A percentile compares a stretch with the other conserved stretches of the same genome.
These are phyloP conservation scores for Trametes hirsuta DNA, from an alignment of 1,284 basidiomycete species.

Conservation along the genomic window DNA sequence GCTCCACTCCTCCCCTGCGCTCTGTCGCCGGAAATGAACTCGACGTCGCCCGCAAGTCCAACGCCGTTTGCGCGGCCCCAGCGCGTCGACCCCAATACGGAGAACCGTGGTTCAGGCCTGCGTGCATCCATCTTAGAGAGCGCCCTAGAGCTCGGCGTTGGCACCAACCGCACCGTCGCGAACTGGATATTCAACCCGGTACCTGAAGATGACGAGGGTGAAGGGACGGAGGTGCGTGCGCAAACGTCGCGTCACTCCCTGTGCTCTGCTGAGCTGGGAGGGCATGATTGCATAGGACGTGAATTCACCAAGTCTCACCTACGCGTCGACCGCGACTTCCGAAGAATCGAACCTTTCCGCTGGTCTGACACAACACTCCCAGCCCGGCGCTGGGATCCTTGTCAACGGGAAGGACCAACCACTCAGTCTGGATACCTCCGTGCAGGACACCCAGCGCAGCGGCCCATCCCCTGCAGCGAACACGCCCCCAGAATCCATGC, in stretches of 20 bases:
- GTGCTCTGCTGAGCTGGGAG: too few relatives aligned
- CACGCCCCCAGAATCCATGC: slow-evolving; percentile 12
- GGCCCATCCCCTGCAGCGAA: slow-evolving; percentile 11
- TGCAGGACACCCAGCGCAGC: slow-evolving; percentile 16
- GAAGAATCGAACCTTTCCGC: slow-evolving; percentile 37
- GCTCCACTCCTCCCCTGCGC: slow-evolving; percentile 1
- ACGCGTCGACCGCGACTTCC: slow-evolving; percentile 40
- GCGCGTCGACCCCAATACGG: slow-evolving; percentile 20
- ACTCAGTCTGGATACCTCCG: slow-evolving; percentile 17
- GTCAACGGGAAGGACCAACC: slow-evolving; percentile 14
- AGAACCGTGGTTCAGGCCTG: slow-evolving; percentile 55
- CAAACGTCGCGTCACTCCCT: not conserved
- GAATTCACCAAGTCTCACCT: slow-evolving; percentile 39
- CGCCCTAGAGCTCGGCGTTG: slow-evolving; percentile 65
- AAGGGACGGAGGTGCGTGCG: slow-evolving; percentile 30
- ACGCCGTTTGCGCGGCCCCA: slow-evolving; percentile 18
- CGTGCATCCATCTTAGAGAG: slow-evolving; percentile 73
- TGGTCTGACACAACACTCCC: slow-evolving; percentile 22
- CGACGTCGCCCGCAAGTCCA: slow-evolving; percentile 18
- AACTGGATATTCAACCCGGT: slow-evolving; percentile 70
- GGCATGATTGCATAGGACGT: slow-evolving; percentile 21
- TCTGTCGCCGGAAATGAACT: slow-evolving; percentile 8
- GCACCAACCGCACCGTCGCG: slow-evolving; percentile 56
- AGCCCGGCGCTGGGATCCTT: slow-evolving; percentile 31
- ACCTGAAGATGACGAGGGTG: slow-evolving; percentile 53